These are phyloP conservation scores for Mycena maculata DNA, from an alignment of 768 basidiomycete species.

Conservation along the genomic window DNA sequence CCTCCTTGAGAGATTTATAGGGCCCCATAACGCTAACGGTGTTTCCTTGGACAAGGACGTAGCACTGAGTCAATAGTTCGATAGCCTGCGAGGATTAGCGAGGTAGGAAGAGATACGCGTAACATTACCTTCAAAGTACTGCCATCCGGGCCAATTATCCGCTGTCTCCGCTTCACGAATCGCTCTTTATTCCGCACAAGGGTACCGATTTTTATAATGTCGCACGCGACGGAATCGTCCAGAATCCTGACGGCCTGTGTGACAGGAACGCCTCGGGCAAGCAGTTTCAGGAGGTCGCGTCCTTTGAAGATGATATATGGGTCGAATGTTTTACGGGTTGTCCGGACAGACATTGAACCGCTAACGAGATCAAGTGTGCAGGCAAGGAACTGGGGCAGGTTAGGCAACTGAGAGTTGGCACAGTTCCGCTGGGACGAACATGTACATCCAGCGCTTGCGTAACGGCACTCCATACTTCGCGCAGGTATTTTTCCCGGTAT, in stretches of 20 bases:
- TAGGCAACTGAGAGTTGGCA: constrained; percentile 12
- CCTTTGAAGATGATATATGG: constrained; percentile 97
- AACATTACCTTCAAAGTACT: constrained; percentile 90
- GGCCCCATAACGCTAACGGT: constrained; percentile 99
- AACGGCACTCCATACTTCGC: constrained; percentile 94
- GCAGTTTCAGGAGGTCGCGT: constrained; percentile 93
- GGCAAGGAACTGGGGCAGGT: constrained; percentile 74
- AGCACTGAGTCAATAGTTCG: constrained; percentile 95
- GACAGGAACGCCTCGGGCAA: constrained; percentile 91
- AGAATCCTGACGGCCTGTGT: constrained; percentile 90
- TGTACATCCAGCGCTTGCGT: constrained; percentile 86
- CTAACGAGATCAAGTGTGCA: constrained; percentile 96
- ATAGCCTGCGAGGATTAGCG: constrained; percentile 74
- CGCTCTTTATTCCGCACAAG: constrained; percentile 95
- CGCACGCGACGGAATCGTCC: constrained; percentile 90
- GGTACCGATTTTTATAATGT: constrained; percentile 98
- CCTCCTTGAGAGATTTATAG: constrained; percentile 95
- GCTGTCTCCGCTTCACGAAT: constrained; percentile 94
- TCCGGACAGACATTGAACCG: constrained; percentile 97
- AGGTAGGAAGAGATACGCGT: constrained; percentile 1
- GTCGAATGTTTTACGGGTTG: constrained; percentile 96
- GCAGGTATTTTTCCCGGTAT: constrained; percentile 96
- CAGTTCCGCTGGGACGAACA: constrained; percentile 53
- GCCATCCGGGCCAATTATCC: constrained; percentile 97
- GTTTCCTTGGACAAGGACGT: constrained; percentile 97